Base-by-base conservation (phyloP, 116 monocot species). In the Papilionanthe hybrid region DNA sequence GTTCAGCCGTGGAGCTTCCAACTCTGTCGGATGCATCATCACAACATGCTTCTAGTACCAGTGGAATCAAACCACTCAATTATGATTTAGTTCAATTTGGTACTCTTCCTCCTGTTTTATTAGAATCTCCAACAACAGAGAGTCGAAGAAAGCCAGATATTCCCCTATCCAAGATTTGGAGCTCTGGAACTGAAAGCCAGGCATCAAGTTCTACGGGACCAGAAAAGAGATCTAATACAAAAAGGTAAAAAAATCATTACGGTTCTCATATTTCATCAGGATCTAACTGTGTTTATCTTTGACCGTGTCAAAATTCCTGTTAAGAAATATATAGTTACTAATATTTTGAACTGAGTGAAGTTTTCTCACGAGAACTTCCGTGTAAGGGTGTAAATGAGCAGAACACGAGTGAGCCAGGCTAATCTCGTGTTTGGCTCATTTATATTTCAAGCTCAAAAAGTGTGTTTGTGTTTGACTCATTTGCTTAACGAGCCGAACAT, bases 1-100 rank as follows among this genome's bases (percentile, higher is more conserved):
- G 60, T 37, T 72, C n/a, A n/a, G n/a, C n/a, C 30, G 81, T 79
- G 15, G 85, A 72, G 50, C 81, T 78, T 55, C 44, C 79, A 45
- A 7, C n/a, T 0, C 58, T 1, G 58, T n/a, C 72, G 48, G 79
- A 88, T 29, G 20, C 75, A 29, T 11, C 88, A 22, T 27, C 78
- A 49, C 78, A 44, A 1, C 42, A 75, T 79, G 15, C 78, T 20
- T 12, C 57, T n/a, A 82, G 79, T 57, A 65, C 78, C 22, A 86
- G 79, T 83, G 81, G 84, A 3, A 50, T 43, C 5, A 7, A 55
- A 77, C 55, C 78, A 9, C 56, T 48, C 12, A 43, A 32, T 22
- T 83, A 79, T 12, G 71, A 68, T 17, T 82, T 45, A 55, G 78
- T 95, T 20, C 81, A 89, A 81, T 88, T 92, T 86, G 91, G 91